Conservation (phyloP, 2,329 filamentous ascomycete species). For the Davidsoniella eucalypti region DNA sequence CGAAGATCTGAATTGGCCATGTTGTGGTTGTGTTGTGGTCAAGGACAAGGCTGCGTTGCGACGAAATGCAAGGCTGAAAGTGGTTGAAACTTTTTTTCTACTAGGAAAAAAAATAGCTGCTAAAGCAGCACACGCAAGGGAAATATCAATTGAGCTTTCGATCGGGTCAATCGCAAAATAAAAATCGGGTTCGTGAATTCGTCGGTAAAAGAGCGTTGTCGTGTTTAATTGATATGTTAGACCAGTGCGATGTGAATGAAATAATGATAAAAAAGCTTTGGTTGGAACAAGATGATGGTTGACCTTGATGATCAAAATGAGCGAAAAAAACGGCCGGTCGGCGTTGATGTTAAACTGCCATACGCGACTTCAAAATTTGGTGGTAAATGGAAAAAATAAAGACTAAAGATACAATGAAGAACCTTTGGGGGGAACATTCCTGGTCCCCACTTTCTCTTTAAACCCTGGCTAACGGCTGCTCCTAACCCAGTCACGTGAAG, state of each 20-base stretch:
- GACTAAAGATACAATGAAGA: not conserved
- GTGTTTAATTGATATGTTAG: no score
- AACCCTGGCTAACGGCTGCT: not conserved
- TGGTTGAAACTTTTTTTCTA: slow-evolving; percentile 5
- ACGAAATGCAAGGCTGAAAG: slow-evolving; percentile 3
- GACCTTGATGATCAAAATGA: no score
- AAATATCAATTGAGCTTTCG: not conserved
- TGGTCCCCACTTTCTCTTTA: not conserved
- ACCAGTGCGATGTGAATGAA: no score
- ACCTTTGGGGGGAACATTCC: not conserved
- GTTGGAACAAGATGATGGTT: no score
- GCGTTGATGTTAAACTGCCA: not conserved
- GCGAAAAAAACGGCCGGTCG: not conserved
- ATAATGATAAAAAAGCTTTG: no score
- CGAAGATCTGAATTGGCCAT: slow-evolving; percentile 70
- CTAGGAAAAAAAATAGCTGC: not conserved
- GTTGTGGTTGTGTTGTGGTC: slow-evolving; percentile 16
- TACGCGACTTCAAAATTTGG: not conserved
- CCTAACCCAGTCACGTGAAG: slow-evolving; percentile 4
- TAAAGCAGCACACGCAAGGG: not conserved
- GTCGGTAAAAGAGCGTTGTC: no score
- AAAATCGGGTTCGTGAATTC: no score
- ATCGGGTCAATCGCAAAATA: no score
- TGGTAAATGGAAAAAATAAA: not conserved
- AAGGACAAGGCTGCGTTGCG: not conserved